Evolutionary conservation across 306 rosid species (phyloP).

Genomic region (Purshia tridentata): DNA sequence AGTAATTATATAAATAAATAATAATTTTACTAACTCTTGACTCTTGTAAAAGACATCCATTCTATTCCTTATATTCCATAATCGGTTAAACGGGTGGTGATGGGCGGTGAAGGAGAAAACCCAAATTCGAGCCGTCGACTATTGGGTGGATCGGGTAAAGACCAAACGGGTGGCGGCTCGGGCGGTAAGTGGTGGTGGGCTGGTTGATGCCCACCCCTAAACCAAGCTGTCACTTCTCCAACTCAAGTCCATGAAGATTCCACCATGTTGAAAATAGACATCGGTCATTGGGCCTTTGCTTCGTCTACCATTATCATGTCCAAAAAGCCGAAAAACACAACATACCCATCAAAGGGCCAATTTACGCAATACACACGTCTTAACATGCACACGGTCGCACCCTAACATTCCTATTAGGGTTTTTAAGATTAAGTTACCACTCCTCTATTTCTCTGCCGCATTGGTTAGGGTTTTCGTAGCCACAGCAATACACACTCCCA

Average conservation of each 20-base stretch:
- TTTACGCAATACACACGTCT: neutral
- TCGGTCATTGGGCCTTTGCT: constrained; percentile 1
- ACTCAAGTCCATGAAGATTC: neutral
- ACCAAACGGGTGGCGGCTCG: no score
- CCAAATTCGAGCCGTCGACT: no score
- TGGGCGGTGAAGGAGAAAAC: no score
- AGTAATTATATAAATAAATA: no score
- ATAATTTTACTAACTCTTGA: no score
- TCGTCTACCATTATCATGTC: neutral
- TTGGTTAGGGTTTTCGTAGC: constrained; percentile 40
- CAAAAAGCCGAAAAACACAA: neutral
- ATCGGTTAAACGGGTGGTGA: no score
- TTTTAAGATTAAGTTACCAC: constrained; percentile 41
- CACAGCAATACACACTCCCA: neutral
- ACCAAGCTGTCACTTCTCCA: no score
- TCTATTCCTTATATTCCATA: no score
- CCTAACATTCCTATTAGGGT: constrained; percentile 36
- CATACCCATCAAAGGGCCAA: neutral
- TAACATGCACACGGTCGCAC: constrained; percentile 7
- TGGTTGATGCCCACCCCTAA: no score
- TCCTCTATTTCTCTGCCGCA: constrained; percentile 39
- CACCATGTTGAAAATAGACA: neutral
- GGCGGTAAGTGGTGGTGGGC: no score
- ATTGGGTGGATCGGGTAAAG: no score
- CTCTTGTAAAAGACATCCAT: no score